These are phyloP conservation scores for Cucurbita pepo DNA, from an alignment of 306 rosid genomes.

Conservation along the genomic window DNA sequence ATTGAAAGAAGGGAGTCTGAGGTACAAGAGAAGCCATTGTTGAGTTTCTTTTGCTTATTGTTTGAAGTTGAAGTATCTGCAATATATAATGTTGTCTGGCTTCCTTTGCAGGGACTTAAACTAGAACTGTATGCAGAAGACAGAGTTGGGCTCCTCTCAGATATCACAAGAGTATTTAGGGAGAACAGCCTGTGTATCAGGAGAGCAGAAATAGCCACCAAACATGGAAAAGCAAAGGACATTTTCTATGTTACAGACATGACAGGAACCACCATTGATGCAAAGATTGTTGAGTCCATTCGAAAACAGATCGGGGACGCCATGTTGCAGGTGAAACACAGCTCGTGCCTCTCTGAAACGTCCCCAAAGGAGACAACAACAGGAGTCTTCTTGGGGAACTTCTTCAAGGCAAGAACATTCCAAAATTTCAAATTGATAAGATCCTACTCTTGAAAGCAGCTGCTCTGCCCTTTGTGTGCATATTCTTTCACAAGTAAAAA, in stretches of 20 bases:
- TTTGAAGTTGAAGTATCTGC: background rate
- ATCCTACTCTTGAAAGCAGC: conserved; percentile 44
- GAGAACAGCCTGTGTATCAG: conserved; percentile 76
- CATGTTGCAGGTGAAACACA: conserved; percentile 47
- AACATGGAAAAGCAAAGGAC: conserved; percentile 52
- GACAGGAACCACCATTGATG: conserved; percentile 62
- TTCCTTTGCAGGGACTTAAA: conserved; percentile 63
- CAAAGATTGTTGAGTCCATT: conserved; percentile 58
- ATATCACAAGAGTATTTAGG: conserved; percentile 78
- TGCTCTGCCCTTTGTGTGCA: conserved; percentile 5
- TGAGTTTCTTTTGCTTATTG: background rate
- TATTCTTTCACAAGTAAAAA: conserved; percentile 12
- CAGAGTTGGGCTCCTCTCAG: conserved; percentile 77
- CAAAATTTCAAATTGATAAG: conserved; percentile 57
- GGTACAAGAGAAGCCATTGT: conserved; percentile 18
- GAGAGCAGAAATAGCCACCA: conserved; percentile 86
- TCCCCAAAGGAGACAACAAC: conserved; percentile 35
- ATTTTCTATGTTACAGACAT: conserved; percentile 77
- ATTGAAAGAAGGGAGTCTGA: conserved; percentile 80
- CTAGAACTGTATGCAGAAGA: conserved; percentile 69
- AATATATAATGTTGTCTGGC: background rate
- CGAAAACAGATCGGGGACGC: conserved; percentile 59
- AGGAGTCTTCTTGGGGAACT: conserved; percentile 53
- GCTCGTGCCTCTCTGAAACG: conserved; percentile 28
- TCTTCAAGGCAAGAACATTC: conserved; percentile 58